A percentile compares a stretch with the other conserved stretches of the same genome.
These are phyloP conservation scores for Cicer bijugum DNA, from an alignment of 306 rosid species.

Conservation along the genomic window DNA sequence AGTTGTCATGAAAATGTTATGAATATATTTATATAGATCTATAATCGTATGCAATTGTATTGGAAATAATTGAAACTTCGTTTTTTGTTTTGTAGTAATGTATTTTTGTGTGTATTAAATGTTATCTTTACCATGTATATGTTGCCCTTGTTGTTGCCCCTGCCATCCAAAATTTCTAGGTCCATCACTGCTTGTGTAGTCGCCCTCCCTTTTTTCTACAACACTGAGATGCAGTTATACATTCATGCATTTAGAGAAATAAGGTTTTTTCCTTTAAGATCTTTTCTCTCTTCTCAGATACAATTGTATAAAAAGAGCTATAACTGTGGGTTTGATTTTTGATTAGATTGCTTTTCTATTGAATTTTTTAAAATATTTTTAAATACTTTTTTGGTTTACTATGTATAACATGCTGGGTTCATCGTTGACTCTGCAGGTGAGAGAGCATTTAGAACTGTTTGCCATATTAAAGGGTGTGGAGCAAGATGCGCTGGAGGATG, in stretches of 20 bases:
- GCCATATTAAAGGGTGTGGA: constrained; percentile 85
- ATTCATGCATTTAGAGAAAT: neutral
- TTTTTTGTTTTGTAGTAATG: constrained; percentile 26
- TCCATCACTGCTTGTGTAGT: constrained; percentile 3
- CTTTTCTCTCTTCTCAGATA: neutral
- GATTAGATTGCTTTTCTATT: neutral
- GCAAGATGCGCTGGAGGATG: constrained; percentile 66
- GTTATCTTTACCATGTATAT: constrained; percentile 3
- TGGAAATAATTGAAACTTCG: constrained; percentile 36
- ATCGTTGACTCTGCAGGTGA: constrained; percentile 64
- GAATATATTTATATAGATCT: constrained; percentile 11
- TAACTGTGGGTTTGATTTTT: neutral
- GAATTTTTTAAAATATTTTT: neutral
- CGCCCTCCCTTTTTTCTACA: constrained; percentile 4
- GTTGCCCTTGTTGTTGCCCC: constrained; percentile 3
- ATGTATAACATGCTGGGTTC: constrained; percentile 28
- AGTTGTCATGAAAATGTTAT: neutral
- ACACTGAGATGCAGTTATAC: constrained; percentile 7
- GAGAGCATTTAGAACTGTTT: constrained; percentile 92
- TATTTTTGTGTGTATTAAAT: constrained; percentile 12
- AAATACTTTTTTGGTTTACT: constrained; percentile 17
- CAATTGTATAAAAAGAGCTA: constrained; percentile 6
- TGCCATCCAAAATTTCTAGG: neutral
- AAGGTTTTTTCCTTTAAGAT: constrained; percentile 15
- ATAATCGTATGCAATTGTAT: neutral